Evolutionary conservation across 2,329 filamentous ascomycete species (phyloP), one percentile per base, ranked within the genome.

Genomic region (Fusarium anthophilum): DNA sequence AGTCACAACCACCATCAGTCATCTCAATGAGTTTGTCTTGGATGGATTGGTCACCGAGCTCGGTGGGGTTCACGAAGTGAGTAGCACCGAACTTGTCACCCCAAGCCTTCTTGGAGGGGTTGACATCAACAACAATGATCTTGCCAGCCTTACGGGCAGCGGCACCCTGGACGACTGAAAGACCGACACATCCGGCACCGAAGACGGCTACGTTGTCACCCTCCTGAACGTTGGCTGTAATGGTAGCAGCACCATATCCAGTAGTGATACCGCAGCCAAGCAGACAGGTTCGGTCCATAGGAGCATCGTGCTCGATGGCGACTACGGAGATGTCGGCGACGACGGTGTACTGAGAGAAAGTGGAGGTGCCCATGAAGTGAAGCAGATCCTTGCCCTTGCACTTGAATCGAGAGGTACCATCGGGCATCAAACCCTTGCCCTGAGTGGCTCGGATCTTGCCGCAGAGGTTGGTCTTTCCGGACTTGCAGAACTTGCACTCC

Each of bases 401-500:
- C 85, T 90, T 94, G 91, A 98, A 98, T 80, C 96, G 93, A 66
- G 93, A 93, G 76, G 96, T 98, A 79, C 96, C 96, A 84, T 99
- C 96, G 66, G 96, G 96, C 95, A 99, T 98, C 78, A 98, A 91
- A 81, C 96, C 96, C 84, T 92, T 93, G 79, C 96, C 96, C 87
- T 99, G 96, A 50, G 96, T 98, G 51, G 94, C 94, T 80, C 96
- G 93, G 85, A 99, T 99, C 91, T 98, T 98, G 84, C 96, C 96
- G 87, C 96, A 98, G 67, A 98, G 93, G 86, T 98, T 98, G 80
- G 96, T 98, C 92, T 99, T 99, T 86, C 96, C 96, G 47, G 96
- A 98, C 85, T 94, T 96, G 92, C 96, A 99, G 90, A 98, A 98
- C 88, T 98, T 98, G 91, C 96, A 99, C 85, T 98, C 96, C 78